phyloP scores from a whole-genome alignment of 2,329 filamentous ascomycete genomes.

The Calonectria honghensis region DNA sequence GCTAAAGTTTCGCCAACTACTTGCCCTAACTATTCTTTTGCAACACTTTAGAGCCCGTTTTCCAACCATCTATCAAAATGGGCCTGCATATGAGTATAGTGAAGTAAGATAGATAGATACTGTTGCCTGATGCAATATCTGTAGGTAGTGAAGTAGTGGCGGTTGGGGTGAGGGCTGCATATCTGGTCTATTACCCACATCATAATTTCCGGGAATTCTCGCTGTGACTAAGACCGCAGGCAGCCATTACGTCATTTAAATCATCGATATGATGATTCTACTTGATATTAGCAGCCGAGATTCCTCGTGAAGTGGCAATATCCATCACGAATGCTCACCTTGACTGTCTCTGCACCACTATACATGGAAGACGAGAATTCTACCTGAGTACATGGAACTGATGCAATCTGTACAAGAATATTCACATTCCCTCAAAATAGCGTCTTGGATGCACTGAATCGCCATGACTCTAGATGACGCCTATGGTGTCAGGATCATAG shows the following conservation, averaged over 20 bases:
- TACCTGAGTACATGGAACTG: background rate
- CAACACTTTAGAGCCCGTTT: background rate
- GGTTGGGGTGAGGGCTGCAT: background rate
- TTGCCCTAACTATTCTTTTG: background rate
- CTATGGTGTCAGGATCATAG: background rate
- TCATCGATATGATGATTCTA: background rate
- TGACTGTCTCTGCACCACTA: background rate
- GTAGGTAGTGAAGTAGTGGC: too few species aligned
- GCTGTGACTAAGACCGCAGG: background rate
- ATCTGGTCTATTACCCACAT: background rate
- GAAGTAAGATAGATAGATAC: too few species aligned
- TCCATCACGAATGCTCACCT: background rate
- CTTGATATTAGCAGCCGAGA: background rate
- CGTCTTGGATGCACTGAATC: background rate
- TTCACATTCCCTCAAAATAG: background rate
- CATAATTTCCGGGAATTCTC: background rate
- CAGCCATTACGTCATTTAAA: background rate
- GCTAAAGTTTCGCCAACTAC: background rate
- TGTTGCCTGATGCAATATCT: too few species aligned
- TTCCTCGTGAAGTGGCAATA: background rate
- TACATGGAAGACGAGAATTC: background rate
- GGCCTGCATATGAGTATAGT: background rate
- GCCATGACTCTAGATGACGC: background rate
- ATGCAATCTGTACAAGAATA: background rate
- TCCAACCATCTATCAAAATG: background rate